Evolutionary conservation across 148 eudicot species (phyloP), one percentile per base, ranked within the genome.

Genomic region (Polygonum aviculare): DNA sequence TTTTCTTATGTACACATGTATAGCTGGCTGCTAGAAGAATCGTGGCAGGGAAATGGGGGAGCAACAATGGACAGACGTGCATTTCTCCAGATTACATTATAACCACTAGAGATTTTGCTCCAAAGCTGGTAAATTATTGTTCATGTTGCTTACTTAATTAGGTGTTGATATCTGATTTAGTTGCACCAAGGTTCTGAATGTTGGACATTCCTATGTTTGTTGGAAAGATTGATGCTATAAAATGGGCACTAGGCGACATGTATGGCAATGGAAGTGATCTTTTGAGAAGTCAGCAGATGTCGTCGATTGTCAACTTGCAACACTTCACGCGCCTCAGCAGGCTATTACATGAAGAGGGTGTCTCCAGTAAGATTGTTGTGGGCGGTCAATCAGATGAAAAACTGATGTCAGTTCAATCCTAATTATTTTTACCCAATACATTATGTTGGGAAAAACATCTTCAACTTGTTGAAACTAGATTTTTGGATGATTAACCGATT

Each of bases 41-140:
- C 65, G 83, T 88, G 77, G 85, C 89, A 63, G 92, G 95, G 49
- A 90, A 90, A 78, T 90, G 92, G 90, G 82, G 75, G 72, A 80
- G 88, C 84, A 84, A 85, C 69, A 81, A 67, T 38, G 92, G 92
- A 59, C 95, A 90, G 74, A 82, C 90, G 35, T 90, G 95, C 77
- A 81, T 88, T 70, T 84, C 87, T 62, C 83, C 77, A 0, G 95
- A 90, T 81, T 90, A 90, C 69, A 26, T 90, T 57, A 81, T 90
- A 73, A 88, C 95, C 35, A 86, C 90, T 11, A 85, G 74, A 79
- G 85, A 81, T 57, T 90, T 90, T 44, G 90, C 92, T 50, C 84
- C 89, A 31, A 81, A 77, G 76, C 83, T 90, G 54, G 95, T 90
- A 83, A 82, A 83, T 70, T 57, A 67, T 14, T 55, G 52, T 50